These are phyloP conservation scores for Elaphomyces granulatus DNA, from an alignment of 495 filamentous ascomycete species.

Conservation along the genomic window DNA sequence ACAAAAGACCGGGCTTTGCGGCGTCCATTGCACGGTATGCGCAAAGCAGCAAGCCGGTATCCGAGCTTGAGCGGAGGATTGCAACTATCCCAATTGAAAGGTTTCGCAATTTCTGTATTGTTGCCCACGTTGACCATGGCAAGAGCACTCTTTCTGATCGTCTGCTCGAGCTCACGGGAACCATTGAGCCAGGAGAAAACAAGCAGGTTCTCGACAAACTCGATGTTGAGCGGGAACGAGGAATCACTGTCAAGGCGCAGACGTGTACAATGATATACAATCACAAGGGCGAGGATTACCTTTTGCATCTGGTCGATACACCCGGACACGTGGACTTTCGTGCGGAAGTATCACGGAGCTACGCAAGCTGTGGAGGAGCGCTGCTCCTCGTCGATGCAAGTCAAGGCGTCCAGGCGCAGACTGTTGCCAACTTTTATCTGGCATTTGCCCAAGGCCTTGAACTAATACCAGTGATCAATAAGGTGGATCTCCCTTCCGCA, in stretches of 20 bases:
- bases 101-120: slow-evolving; percentile 94
- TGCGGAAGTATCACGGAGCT: slow-evolving; percentile 86
- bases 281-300: slow-evolving; percentile 69
- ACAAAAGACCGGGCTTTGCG: slow-evolving; percentile 24
- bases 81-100: slow-evolving; percentile 76
- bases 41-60: slow-evolving; percentile 20
- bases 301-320: slow-evolving; percentile 91
- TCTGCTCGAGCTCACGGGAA: slow-evolving; percentile 86
- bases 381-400: slow-evolving; percentile 85
- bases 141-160: slow-evolving; percentile 90
- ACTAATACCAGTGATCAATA: slow-evolving; percentile 89
- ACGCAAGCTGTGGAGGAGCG: slow-evolving; percentile 89
- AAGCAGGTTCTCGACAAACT: slow-evolving; percentile 96
- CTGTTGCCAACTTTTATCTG: slow-evolving; percentile 94
- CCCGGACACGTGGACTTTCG: slow-evolving; percentile 97
- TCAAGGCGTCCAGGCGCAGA: slow-evolving; percentile 87
- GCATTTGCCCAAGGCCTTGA: slow-evolving; percentile 82
- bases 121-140: slow-evolving; percentile 97
- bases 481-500: slow-evolving; percentile 80
- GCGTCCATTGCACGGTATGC: slow-evolving; percentile 24
- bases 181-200: slow-evolving; percentile 72
- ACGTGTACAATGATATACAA: slow-evolving; percentile 97
- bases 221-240: slow-evolving; percentile 88
- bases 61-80: slow-evolving; percentile 67
- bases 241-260: slow-evolving; percentile 97